A percentile compares a stretch with the other conserved stretches of the same genome.
These are phyloP conservation scores for Leccinum boreale DNA, from an alignment of 768 basidiomycete genomes.

Conservation along the genomic window DNA sequence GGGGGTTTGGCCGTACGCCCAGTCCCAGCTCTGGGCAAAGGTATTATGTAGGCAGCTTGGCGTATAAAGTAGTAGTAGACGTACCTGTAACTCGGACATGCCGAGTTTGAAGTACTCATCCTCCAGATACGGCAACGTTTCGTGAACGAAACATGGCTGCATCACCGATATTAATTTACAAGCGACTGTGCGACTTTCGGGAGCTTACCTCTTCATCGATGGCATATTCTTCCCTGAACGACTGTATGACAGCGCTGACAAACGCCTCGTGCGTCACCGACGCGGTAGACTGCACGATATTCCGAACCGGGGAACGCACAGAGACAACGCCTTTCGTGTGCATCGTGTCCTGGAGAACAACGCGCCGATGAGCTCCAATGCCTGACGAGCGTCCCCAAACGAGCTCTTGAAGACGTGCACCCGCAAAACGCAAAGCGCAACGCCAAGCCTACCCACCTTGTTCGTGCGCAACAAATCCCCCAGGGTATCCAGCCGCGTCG, in stretches of 20 bases:
- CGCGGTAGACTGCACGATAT: conserved; percentile 56
- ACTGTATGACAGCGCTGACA: conserved; percentile 58
- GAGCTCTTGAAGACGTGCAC: not conserved
- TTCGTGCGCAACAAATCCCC: conserved; percentile 65
- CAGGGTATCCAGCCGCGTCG: conserved; percentile 68
- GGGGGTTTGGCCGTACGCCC: conserved; percentile 91
- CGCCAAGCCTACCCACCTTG: conserved; percentile 52
- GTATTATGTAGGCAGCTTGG: not conserved
- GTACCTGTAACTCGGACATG: conserved; percentile 69
- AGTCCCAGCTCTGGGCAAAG: conserved; percentile 78
- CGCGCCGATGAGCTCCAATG: not conserved
- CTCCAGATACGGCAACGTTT: conserved; percentile 40
- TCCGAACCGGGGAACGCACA: conserved; percentile 89
- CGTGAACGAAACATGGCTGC: conserved; percentile 43
- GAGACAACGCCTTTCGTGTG: conserved; percentile 84
- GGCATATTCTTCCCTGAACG: conserved; percentile 63
- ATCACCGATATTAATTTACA: not conserved
- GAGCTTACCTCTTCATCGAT: conserved; percentile 34
- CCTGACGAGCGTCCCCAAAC: not conserved
- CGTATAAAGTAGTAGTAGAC: conserved; percentile 16
- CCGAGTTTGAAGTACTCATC: conserved; percentile 65
- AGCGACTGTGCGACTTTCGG: not conserved
- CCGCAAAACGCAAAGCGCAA: not conserved
- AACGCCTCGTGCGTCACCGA: conserved; percentile 67
- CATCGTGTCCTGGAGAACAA: conserved; percentile 62